A percentile compares a stretch with the other conserved stretches of the same genome.
phyloP scores from a whole-genome alignment of 805 yeast genomes.

The Metschnikowia vanudenii region DNA sequence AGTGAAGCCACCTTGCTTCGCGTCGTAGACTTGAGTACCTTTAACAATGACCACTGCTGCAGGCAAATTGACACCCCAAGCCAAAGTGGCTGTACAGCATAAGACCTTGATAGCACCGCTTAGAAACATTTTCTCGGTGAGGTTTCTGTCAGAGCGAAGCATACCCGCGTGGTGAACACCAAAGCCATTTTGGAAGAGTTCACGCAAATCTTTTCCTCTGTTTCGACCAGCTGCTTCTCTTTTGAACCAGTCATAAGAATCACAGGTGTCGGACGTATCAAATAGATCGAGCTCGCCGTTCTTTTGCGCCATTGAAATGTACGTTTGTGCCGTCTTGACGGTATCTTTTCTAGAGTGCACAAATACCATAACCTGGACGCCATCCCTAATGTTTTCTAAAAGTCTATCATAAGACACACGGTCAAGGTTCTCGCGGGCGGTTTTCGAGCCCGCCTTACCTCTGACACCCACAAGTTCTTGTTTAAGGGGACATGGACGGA shows the following conservation, averaged over 20 bases:
- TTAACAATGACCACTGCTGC: slow-evolving; percentile 96
- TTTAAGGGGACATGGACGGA: slow-evolving; percentile 89
- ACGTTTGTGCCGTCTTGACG: slow-evolving; percentile 71
- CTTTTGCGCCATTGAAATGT: slow-evolving; percentile 64
- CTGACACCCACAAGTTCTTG: slow-evolving; percentile 85
- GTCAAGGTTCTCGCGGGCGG: slow-evolving; percentile 72
- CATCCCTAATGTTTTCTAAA: slow-evolving; percentile 60
- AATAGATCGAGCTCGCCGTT: slow-evolving; percentile 56
- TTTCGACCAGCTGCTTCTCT: slow-evolving; percentile 68
- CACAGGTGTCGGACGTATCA: slow-evolving; percentile 49
- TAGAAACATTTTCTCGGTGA: slow-evolving; percentile 84
- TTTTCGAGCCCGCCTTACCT: slow-evolving; percentile 78
- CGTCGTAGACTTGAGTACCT: slow-evolving; percentile 94
- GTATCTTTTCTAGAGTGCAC: slow-evolving; percentile 97
- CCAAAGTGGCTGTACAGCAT: slow-evolving; percentile 95
- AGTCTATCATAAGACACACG: slow-evolving; percentile 74
- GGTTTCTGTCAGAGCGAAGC: slow-evolving; percentile 84
- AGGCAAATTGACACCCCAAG: slow-evolving; percentile 99
- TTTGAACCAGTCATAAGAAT: slow-evolving; percentile 42
- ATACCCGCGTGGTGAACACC: slow-evolving; percentile 98
- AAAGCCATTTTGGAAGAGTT: slow-evolving; percentile 76
- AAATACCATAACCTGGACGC: slow-evolving; percentile 92
- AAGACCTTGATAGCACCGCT: slow-evolving; percentile 84
- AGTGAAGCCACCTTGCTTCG: slow-evolving; percentile 90
- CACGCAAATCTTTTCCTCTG: slow-evolving; percentile 75